phyloP scores from a whole-genome alignment of 352 stramenopile genomes.

The Pythium monospermum region DNA sequence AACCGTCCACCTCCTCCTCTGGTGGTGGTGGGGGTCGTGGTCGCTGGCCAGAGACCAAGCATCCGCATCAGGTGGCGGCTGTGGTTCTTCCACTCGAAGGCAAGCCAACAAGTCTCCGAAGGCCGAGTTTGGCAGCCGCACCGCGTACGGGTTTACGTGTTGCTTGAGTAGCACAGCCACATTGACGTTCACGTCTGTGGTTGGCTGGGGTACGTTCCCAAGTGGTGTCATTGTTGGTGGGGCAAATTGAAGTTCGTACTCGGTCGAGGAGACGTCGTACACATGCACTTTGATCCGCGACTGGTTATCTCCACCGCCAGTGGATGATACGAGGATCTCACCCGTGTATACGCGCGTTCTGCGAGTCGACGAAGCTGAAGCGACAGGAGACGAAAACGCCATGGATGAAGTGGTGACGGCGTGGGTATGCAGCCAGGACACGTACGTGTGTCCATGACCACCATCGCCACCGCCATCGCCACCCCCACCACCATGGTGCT shows the following conservation, averaged over 20 bases:
- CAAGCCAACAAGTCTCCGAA: constrained; percentile 39
- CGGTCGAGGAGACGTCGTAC: constrained; percentile 12
- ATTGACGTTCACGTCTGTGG: neutral
- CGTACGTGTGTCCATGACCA: constrained; percentile 14
- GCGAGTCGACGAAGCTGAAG: too few species aligned
- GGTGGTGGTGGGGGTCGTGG: too few species aligned
- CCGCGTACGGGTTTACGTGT: constrained; percentile 42
- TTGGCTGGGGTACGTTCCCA: neutral
- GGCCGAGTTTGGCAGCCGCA: constrained; percentile 34
- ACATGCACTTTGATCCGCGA: constrained; percentile 6
- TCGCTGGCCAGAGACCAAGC: too few species aligned
- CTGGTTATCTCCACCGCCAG: constrained; percentile 7
- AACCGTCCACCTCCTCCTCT: too few species aligned
- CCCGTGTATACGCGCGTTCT: constrained; percentile 34
- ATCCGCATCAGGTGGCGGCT: too few species aligned
- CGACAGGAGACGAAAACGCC: too few species aligned
- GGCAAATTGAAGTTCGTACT: constrained; percentile 15
- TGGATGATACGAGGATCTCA: too few species aligned
- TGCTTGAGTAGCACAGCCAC: constrained; percentile 38
- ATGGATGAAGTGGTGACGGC: too few species aligned
- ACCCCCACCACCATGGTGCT: too few species aligned
- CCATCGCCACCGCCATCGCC: too few species aligned
- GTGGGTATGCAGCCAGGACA: constrained; percentile 30
- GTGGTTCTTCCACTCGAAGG: constrained; percentile 15
- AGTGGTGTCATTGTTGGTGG: neutral